Evolutionary conservation across 129 eudicot species (phyloP).

Genomic region (Pittosporum tobira): DNA sequence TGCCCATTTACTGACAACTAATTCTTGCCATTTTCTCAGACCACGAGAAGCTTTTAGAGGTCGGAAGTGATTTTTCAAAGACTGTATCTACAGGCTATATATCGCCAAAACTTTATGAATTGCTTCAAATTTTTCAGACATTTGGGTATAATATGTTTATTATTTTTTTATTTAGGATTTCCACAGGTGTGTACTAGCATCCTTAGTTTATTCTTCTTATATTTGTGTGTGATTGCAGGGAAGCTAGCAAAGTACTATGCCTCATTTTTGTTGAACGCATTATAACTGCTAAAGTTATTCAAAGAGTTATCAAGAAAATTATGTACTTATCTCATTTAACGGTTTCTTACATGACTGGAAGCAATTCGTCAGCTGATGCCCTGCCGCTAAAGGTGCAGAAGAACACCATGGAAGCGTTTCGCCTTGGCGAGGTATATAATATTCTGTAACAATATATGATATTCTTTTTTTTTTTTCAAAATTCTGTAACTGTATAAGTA

Average conservation of each 20-base stretch:
- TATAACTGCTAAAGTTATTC: slow-evolving; percentile 64
- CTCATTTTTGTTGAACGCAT: slow-evolving; percentile 60
- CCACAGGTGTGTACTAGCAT: neutral
- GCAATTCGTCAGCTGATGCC: slow-evolving; percentile 38
- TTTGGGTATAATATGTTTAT: slow-evolving; percentile 42
- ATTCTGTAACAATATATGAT: too few relatives aligned
- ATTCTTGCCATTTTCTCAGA: slow-evolving; percentile 31
- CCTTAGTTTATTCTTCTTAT: slow-evolving; percentile 2
- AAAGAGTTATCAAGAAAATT: slow-evolving; percentile 35
- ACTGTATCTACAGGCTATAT: slow-evolving; percentile 39
- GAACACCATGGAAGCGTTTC: slow-evolving; percentile 40
- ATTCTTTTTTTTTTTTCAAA: too few relatives aligned
- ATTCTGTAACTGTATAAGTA: too few relatives aligned
- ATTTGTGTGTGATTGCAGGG: slow-evolving; percentile 31
- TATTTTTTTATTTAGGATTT: too few relatives aligned
- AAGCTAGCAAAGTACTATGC: slow-evolving; percentile 33
- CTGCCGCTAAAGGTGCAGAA: slow-evolving; percentile 42
- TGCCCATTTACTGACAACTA: too few relatives aligned
- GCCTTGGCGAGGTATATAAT: slow-evolving; percentile 43
- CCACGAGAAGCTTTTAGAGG: slow-evolving; percentile 30
- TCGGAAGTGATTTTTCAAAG: slow-evolving; percentile 25
- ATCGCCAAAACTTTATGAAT: slow-evolving; percentile 58
- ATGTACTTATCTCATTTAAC: slow-evolving; percentile 35
- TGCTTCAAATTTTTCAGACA: slow-evolving; percentile 43
- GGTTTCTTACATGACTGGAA: slow-evolving; percentile 51